Percentiles rank a stretch among this genome's conserved stretches.
These are phyloP conservation scores for Paraglomus occultum DNA, from an alignment of 192 early-diverging fungal species.

Conservation along the genomic window DNA sequence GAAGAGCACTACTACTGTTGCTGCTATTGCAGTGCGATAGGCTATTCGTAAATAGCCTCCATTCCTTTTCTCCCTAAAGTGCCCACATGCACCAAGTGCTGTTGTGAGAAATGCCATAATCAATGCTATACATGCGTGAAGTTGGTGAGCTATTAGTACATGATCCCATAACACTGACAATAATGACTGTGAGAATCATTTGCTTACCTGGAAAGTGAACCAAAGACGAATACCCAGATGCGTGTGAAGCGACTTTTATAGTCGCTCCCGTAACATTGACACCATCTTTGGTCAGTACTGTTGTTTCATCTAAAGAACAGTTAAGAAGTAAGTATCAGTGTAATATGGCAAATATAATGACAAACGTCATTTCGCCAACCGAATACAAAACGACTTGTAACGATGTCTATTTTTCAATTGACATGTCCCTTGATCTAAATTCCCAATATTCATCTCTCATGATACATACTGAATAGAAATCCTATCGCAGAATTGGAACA, in stretches of 20 bases:
- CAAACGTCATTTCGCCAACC: too few species aligned
- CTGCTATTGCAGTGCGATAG: neutral
- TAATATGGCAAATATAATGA: too few species aligned
- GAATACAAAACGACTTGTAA: too few species aligned
- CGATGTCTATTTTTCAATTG: too few species aligned
- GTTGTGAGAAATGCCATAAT: neutral
- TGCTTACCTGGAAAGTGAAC: neutral
- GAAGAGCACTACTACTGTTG: neutral
- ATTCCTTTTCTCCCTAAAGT: neutral
- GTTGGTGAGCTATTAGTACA: neutral
- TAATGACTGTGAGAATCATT: neutral
- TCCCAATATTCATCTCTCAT: neutral
- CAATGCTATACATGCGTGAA: neutral
- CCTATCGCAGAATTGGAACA: neutral
- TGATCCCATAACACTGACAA: neutral
- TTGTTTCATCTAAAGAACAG: too few species aligned
- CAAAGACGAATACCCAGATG: neutral
- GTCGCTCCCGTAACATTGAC: too few species aligned
- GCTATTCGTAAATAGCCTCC: neutral
- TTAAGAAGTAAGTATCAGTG: too few species aligned
- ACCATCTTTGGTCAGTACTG: too few species aligned
- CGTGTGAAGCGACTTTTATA: too few species aligned
- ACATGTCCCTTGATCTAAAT: too few species aligned
- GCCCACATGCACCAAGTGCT: neutral
- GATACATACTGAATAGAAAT: neutral